Evolutionary conservation across 208 protist genomes (phyloP).

Genomic region (Crithidia expoeki): DNA sequence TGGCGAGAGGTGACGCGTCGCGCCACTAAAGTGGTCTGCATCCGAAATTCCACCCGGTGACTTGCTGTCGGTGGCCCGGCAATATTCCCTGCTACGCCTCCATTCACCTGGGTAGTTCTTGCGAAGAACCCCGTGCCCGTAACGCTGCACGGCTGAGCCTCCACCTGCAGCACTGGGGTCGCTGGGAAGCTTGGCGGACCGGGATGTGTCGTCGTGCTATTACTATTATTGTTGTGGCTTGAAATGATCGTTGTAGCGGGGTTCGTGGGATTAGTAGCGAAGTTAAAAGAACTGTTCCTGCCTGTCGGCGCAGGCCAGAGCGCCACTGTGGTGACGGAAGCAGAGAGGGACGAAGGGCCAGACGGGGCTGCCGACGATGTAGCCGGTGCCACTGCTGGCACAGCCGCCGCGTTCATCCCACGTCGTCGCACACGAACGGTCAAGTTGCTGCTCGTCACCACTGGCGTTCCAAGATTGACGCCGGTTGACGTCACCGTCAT

Average conservation of each 20-base stretch:
- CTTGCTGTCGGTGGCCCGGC: neutral
- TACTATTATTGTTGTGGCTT: neutral
- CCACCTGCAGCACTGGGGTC: neutral
- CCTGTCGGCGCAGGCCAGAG: neutral
- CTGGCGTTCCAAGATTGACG: neutral
- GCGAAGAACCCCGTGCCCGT: too few relatives aligned
- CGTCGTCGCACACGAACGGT: conserved; percentile 27
- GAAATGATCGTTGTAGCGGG: neutral
- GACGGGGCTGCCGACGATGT: neutral
- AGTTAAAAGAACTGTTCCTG: neutral
- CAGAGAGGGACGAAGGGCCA: conserved; percentile 6
- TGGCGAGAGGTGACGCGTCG: conserved; percentile 24
- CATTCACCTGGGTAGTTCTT: too few relatives aligned
- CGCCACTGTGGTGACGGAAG: neutral
- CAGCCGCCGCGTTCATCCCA: neutral
- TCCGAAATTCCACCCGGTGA: neutral
- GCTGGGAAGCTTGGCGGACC: conserved; percentile 15
- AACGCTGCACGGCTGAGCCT: neutral
- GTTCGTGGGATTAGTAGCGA: neutral
- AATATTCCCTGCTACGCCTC: too few relatives aligned
- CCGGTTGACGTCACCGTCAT: neutral
- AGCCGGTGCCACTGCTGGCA: neutral
- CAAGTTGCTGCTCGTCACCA: neutral
- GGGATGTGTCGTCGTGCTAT: neutral
- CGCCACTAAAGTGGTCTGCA: neutral